Evolutionary conservation across 805 yeast species (phyloP).

Genomic region (Cyberlindnera samutprakarnensis): DNA sequence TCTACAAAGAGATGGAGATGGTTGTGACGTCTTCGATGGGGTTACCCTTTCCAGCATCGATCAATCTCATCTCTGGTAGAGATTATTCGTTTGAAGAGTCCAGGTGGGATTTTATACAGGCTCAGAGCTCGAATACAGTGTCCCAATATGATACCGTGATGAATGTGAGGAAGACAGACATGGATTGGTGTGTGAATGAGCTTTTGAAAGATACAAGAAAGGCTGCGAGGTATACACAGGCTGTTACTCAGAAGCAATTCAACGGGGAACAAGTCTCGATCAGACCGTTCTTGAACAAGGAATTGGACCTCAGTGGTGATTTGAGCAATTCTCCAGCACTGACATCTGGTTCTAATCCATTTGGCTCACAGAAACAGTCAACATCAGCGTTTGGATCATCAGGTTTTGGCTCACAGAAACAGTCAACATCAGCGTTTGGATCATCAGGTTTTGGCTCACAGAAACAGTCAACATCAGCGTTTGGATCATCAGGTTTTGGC

Average conservation of each 20-base stretch:
- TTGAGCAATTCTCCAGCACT: background rate
- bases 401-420: constrained; percentile 4
- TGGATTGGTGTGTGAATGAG: constrained; percentile 33
- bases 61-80: constrained; percentile 41
- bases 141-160: constrained; percentile 34
- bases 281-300: constrained; percentile 28
- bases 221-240: constrained; percentile 53
- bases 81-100: constrained; percentile 50
- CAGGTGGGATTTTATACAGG: constrained; percentile 38
- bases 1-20: constrained; percentile 18
- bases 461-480: constrained; percentile 1
- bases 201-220: constrained; percentile 33
- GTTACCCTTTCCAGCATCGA: constrained; percentile 38
- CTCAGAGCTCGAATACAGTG: constrained; percentile 29
- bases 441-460: constrained; percentile 1
- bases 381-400: background rate
- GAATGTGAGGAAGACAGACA: constrained; percentile 37
- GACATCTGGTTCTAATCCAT: constrained; percentile 1
- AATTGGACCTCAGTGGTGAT: constrained; percentile 24
- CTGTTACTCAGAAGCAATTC: constrained; percentile 28
- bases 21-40: constrained; percentile 38
- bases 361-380: constrained; percentile 3
- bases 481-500: constrained; percentile 7
- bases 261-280: constrained; percentile 21
- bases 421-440: constrained; percentile 5